Base-by-base conservation (phyloP, 306 rosid species). In the Inga leiocalycina region DNA sequence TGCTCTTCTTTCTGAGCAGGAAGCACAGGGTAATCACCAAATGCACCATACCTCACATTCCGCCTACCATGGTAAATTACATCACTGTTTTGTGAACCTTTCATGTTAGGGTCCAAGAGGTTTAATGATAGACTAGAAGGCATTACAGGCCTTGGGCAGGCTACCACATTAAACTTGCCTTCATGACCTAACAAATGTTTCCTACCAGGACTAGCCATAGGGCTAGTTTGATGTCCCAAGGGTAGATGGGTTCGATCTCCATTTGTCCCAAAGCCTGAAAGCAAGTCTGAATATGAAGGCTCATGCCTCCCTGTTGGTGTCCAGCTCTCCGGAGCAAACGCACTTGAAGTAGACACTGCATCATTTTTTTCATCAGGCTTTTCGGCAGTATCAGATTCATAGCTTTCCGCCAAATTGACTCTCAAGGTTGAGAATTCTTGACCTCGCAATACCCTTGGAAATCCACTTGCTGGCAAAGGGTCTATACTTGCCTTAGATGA, bases 361-460 rank as follows among this genome's bases (percentile, higher is more conserved):
- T 89, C 94, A 67, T 84, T 72, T 84, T 92, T 93, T 81, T 91
- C 93, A 13, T 93, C 97, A n/a, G 94, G 82, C 82, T 91, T 94
- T 86, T 90, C 97, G 9, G 88, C 92, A 15, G 86, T 80, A 77
- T 88, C 93, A 48, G 91, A 70, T 57, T 92, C 91, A 0, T 87
- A 87, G 70, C 93, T 87, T 61, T 95, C 98, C 0, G 71, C 85
- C 74, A 90, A 89, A 77, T 87, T 92, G 72, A 88, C 95, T 84
- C 93, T 88, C 91, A 92, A 89, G 90, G 94, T 87, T 90, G 93
- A 44, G 81, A 88, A 84, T 80, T 96, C 99, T 94, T 91, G 99
- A 96, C 97, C 98, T 92, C 92, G 99, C 99, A 96, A 94, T 94
- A 90, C 98, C 94, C 95, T 92, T 64, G 92, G 85, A 81, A 88